A percentile compares a stretch with the other conserved stretches of the same genome.
Conservation (phyloP, 768 basidiomycete genomes). For the Xerocomus spinulosus region DNA sequence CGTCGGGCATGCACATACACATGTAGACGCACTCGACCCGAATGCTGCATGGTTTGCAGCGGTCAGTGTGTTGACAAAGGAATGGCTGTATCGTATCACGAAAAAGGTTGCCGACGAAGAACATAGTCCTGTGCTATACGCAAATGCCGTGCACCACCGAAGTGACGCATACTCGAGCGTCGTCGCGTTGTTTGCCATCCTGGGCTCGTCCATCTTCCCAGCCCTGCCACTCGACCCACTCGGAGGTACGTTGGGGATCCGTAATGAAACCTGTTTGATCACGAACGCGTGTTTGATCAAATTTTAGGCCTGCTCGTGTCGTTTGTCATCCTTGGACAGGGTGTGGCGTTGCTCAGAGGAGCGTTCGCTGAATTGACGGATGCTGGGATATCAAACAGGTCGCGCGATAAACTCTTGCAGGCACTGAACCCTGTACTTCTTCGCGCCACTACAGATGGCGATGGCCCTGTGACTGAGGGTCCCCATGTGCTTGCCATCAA, state of each 20-base stretch:
- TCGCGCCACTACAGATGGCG: constrained; percentile 16
- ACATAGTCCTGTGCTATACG: constrained; percentile 83
- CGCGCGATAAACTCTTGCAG: constrained; percentile 48
- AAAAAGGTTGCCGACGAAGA: constrained; percentile 88
- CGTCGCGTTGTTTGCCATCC: constrained; percentile 88
- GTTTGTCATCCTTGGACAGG: constrained; percentile 80
- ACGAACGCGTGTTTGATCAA: constrained; percentile 5
- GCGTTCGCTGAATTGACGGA: constrained; percentile 83
- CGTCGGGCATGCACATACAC: constrained; percentile 52
- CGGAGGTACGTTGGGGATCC: constrained; percentile 55
- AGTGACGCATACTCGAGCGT: constrained; percentile 92
- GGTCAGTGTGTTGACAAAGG: constrained; percentile 74
- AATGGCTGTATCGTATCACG: constrained; percentile 89
- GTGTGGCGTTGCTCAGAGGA: constrained; percentile 57
- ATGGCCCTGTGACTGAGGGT: constrained; percentile 3
- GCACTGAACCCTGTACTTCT: constrained; percentile 55
- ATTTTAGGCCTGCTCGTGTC: constrained; percentile 91
- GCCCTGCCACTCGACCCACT: constrained; percentile 88
- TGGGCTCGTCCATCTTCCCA: constrained; percentile 85
- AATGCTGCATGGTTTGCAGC: constrained; percentile 98
- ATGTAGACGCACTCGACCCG: constrained; percentile 64
- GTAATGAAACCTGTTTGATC: background rate
- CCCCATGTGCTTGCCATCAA: constrained; percentile 41
- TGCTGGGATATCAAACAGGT: constrained; percentile 62
- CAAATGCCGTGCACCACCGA: constrained; percentile 98